A percentile compares a stretch with the other conserved stretches of the same genome.
Evolutionary conservation across 192 early-diverging fungal species (phyloP).

Genomic region (Rhizoclosmatium sp.): DNA sequence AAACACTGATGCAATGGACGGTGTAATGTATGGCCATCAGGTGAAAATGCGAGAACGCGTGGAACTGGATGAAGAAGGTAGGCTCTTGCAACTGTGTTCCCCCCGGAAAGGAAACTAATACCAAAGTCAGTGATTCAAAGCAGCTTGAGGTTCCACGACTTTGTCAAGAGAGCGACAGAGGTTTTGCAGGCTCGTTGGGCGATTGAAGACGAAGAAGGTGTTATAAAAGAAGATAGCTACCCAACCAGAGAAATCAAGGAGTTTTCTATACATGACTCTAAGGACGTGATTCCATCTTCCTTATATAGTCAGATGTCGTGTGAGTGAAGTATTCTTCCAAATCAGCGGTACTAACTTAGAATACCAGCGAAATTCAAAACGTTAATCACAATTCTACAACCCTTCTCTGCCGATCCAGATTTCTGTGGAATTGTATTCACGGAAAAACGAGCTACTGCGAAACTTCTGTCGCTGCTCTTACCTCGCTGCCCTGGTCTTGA

Average conservation of each 20-base stretch:
- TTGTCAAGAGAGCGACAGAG: background rate
- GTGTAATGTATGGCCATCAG: background rate
- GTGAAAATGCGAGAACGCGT: background rate
- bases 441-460: conserved; percentile 74
- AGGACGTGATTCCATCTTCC: background rate
- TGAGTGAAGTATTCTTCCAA: no score
- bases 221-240: no score
- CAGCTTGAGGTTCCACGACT: background rate
- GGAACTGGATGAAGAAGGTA: no score
- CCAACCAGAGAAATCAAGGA: conserved; percentile 3
- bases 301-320: background rate
- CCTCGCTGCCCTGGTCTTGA: conserved; percentile 60
- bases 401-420: conserved; percentile 48
- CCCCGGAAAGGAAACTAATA: no score
- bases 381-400: conserved; percentile 68
- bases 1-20: background rate
- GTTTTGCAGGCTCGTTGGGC: background rate
- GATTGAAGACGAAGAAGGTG: no score
- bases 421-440: conserved; percentile 93
- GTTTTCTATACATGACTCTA: background rate
- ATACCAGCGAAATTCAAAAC: conserved; percentile 70
- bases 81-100: no score
- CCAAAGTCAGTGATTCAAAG: no score
- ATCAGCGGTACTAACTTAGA: no score
- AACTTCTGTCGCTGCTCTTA: conserved; percentile 61